Percentiles rank a stretch among this genome's conserved stretches.
These are phyloP conservation scores for Lactarius trivialis DNA, from an alignment of 768 basidiomycete genomes.

Conservation along the genomic window DNA sequence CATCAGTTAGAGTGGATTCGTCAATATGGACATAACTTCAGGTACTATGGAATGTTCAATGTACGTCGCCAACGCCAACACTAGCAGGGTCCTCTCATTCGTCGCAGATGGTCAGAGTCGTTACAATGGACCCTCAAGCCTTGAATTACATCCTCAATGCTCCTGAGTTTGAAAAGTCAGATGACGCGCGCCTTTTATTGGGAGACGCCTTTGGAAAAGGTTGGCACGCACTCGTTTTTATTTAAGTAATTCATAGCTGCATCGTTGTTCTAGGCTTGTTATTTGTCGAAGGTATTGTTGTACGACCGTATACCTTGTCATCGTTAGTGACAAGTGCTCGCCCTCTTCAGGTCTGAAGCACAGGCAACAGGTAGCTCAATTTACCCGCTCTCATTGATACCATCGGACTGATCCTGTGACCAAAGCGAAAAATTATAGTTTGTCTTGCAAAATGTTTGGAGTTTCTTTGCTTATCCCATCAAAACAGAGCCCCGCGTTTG, in stretches of 20 bases:
- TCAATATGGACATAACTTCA: slow-evolving; percentile 10
- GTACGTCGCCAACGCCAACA: background rate
- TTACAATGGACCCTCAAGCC: slow-evolving; percentile 11
- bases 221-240: background rate
- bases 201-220: slow-evolving; percentile 9
- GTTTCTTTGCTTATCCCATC: background rate
- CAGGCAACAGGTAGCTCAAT: slow-evolving; percentile 11
- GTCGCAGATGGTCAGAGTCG: background rate
- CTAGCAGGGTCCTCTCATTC: background rate
- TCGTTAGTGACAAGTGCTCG: background rate
- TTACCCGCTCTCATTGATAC: background rate
- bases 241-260: background rate
- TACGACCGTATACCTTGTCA: background rate
- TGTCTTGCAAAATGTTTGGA: background rate
- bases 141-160: slow-evolving; percentile 11
- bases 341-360: slow-evolving; percentile 7
- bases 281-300: slow-evolving; percentile 8
- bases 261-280: slow-evolving; percentile 8
- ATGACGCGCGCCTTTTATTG: background rate
- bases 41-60: slow-evolving; percentile 15
- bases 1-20: slow-evolving; percentile 7
- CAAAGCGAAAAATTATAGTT: slow-evolving; percentile 17
- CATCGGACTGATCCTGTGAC: background rate
- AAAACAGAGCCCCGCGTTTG: slow-evolving; percentile 17
- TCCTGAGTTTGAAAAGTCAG: slow-evolving; percentile 16